phyloP scores from a whole-genome alignment of 495 filamentous ascomycete genomes.

The Aspergillus ostianus region DNA sequence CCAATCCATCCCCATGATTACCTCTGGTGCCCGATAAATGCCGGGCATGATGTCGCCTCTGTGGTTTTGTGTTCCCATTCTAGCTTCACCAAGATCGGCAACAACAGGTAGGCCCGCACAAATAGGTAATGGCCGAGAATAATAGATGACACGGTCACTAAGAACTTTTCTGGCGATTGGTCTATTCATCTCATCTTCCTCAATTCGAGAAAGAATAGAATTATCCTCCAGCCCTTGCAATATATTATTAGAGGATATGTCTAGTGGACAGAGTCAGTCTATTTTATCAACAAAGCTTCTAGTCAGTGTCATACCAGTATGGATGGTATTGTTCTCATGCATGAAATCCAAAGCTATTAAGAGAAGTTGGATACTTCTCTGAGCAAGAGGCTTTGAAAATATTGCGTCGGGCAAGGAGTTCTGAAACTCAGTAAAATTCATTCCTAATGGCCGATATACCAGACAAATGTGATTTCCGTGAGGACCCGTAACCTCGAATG shows the following conservation, averaged over 20 bases:
- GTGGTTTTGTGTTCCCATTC: constrained; percentile 14
- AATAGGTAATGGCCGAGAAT: constrained; percentile 22
- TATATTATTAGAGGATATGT: constrained; percentile 29
- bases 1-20: constrained; percentile 37
- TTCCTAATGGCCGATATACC: constrained; percentile 38
- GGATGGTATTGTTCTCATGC: constrained; percentile 32
- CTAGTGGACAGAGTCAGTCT: constrained; percentile 11
- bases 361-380: constrained; percentile 30
- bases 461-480: constrained; percentile 42
- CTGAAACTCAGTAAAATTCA: constrained; percentile 35
- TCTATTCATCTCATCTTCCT: constrained; percentile 23
- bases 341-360: constrained; percentile 33
- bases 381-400: constrained; percentile 29
- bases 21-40: constrained; percentile 39
- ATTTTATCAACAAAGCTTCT: constrained; percentile 8
- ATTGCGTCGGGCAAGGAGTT: constrained; percentile 27
- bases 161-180: constrained; percentile 27
- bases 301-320: constrained; percentile 28
- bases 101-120: constrained; percentile 19
- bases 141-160: constrained; percentile 23
- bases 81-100: constrained; percentile 26
- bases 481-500: constrained; percentile 34
- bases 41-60: constrained; percentile 32
- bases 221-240: constrained; percentile 22
- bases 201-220: constrained; percentile 23